Base-by-base conservation (phyloP, 1,139 yeast species). In the Blastobotrys serpentis region DNA sequence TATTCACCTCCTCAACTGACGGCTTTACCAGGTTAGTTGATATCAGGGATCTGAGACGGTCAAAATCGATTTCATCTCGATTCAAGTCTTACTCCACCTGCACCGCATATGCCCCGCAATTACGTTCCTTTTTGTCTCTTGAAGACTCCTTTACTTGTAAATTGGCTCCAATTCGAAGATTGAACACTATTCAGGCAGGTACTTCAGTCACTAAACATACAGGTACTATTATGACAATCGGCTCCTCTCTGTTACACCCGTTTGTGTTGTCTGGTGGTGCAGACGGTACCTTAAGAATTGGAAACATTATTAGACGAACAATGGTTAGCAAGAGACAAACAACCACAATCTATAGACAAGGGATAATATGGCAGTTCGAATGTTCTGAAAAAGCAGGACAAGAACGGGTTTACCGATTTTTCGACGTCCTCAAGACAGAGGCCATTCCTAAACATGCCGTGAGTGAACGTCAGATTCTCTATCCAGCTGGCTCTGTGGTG, bases 261-360 rank as follows among this genome's bases (percentile, higher is more conserved):
- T 69, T 84, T 51, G 61, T 78, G 5, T 61, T 85, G 2, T 66
- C 77, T 3, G 89, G 89, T 1, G 78, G 82, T 2, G 68, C 84
- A 2, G 83, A 79, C 56, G 95, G 95, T 0, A 75, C 67, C 1
- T 54, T 79, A 1, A 66, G 67, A 42, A 60, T 76, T 2, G 69
- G 71, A 17, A 78, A 77, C 53, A 49, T 71, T 2, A 62, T 70
- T 1, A 67, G 81, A 52, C 65, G 77, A 32, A 54, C 74, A 1
- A 52, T 75, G 34, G 69, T 72, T 2, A 71, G 73, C 5, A 66
- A 70, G 32, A 71, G 77, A 43, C 65, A 67, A 40, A 54, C 69
- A 2, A 56, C 66, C 2, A 51, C 59, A 2, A 54, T 55, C 7
- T 65, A 65, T 46, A 48, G 52, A 7, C 62, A 61, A 38, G 63